Evolutionary conservation across 495 filamentous ascomycete species (phyloP), one percentile per base, ranked within the genome.

Genomic region (Darksidea phi): DNA sequence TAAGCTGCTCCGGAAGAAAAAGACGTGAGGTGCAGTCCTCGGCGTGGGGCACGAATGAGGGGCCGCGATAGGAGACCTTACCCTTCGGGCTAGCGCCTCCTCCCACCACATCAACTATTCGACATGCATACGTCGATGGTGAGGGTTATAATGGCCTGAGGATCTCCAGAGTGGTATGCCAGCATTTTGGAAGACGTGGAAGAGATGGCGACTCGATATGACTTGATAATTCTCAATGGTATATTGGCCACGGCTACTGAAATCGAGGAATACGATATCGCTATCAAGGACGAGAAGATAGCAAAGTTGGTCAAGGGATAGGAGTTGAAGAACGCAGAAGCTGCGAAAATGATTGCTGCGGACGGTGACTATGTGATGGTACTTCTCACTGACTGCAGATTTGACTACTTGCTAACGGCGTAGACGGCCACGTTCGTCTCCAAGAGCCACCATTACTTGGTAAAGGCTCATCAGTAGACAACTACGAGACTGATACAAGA

Each of bases 281-380:
- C 74, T 52, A 73, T 83, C 63, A 77, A 74, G 49, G 71, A 76
- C 71, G 80, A 78, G 36, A 83, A 80, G 69, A 78, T 83, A 59
- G 71, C 65, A 11, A 73, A 79, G 26, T 61, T 84, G 25, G 73
- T 73, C 37, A 73, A 72, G 10, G 70, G 64, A 42, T 74, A 74
- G 11, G 65, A 45, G 13, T 68, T 76, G 28, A 62, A 45, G 7
- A 64, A 32, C 34, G 60, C 70, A 8, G 57, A 41, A 24, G 67
- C 72, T 43, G 69, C 58, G 46, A 76, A 61, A 41, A 70, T 66
- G 11, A 79, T 82, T 60, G 78, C 80, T 71, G 79, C 78, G 12
- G 67, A 78, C 59, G 78, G 78, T 8, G 79, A 74, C 11, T 78
- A 78, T 67, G 72, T 82, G 21, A 81, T 76, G 70, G 77, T 75